Conservation (phyloP, 1,284 basidiomycete species). For the Acaromyces ingoldii region DNA sequence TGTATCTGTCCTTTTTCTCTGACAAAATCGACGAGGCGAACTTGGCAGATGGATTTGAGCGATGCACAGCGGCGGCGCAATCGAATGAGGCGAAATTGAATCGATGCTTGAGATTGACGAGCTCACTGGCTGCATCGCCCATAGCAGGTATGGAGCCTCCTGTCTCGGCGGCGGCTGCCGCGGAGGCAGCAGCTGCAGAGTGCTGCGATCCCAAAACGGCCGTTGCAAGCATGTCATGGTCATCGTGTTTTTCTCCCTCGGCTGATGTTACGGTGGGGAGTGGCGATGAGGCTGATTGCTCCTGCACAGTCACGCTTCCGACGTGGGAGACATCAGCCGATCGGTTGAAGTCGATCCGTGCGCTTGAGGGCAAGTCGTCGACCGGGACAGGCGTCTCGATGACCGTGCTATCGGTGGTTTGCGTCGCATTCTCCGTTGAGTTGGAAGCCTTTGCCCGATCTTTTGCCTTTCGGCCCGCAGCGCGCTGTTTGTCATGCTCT, state of each 20-base stretch:
- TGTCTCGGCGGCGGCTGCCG: too few relatives aligned
- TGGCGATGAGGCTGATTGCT: too few relatives aligned
- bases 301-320: too few relatives aligned
- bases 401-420: too few relatives aligned
- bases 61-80: constrained; percentile 86
- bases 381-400: too few relatives aligned
- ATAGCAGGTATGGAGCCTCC: constrained; percentile 11
- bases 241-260: too few relatives aligned
- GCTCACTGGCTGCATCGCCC: constrained; percentile 23
- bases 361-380: background rate
- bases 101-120: constrained; percentile 41
- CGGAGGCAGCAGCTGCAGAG: too few relatives aligned
- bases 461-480: background rate
- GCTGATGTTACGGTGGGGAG: too few relatives aligned
- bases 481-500: constrained; percentile 5
- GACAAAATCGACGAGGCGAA: constrained; percentile 73
- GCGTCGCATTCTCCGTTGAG: background rate
- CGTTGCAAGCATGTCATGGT: too few relatives aligned
- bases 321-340: too few relatives aligned
- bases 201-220: too few relatives aligned
- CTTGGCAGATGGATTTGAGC: constrained; percentile 74
- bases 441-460: background rate
- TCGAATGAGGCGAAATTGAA: constrained; percentile 93
- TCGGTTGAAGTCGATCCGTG: background rate
- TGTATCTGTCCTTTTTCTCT: constrained; percentile 87